Base-by-base conservation (phyloP, 306 rosid species). In the Acacia melanoxylon region DNA sequence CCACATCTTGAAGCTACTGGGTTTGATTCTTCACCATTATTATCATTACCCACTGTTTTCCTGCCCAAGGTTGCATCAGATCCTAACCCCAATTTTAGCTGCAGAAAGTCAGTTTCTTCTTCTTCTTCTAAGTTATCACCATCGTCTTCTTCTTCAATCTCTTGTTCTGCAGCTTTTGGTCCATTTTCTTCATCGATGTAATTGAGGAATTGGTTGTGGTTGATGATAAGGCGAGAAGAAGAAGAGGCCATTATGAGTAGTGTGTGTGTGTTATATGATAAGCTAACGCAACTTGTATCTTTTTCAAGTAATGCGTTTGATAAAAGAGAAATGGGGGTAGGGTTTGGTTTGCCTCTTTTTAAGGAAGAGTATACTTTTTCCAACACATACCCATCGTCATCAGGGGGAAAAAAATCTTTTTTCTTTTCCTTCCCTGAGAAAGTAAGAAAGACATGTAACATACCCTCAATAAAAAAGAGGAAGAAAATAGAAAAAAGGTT, bases 11-110 rank as follows among this genome's bases (percentile, higher is more conserved):
- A 31, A n/a, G 24, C 65, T 58, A 67, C 62, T 77, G 82, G 82
- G 80, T 84, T 80, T 56, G 81, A 25, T 67, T 66, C 71, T 67
- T 66, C 71, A 41, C 66, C 65, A 58, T n/a, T 22, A 58, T 9
- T 51, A 58, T 72, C 72, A 11, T 11, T 37, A 33, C 35, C 88
- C 24, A 8, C 24, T 52, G 58, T 29, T 71, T 76, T 84, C 29
- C 82, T 82, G 74, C 84, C 33, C 41, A 76, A 54, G 44, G 48
- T 78, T 68, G 35, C 25, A 46, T 3, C 31, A 33, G 40, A 45
- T 27, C 86, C 83, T 78, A 78, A 42, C 61, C 91, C 91, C 77
- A 89, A 89, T 37, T 88, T 86, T 58, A 89, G 77, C 46, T 78
- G 72, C 27, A 89, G 83, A 90, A 87, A 87, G 4, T 82, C 83